phyloP scores from a whole-genome alignment of 2,329 filamentous ascomycete species.

The Thielaviopsis populi region DNA sequence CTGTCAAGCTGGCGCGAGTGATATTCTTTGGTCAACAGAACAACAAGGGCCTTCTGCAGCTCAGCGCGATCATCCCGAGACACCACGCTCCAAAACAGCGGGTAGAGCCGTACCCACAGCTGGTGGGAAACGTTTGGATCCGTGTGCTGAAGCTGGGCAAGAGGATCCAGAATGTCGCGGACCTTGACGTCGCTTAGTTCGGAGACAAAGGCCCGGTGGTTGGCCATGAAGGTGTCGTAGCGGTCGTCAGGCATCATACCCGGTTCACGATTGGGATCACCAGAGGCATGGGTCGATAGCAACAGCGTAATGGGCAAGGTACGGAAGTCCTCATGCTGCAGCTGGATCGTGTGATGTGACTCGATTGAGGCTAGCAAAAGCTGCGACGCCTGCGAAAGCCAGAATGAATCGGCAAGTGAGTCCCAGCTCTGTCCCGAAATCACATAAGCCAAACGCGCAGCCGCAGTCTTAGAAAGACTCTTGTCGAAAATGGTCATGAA shows the following conservation, averaged over 20 bases:
- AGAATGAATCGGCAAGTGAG: constrained; percentile 84
- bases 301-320: constrained; percentile 59
- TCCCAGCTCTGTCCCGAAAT: constrained; percentile 94
- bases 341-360: constrained; percentile 59
- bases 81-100: constrained; percentile 82
- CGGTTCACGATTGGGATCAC: constrained; percentile 37
- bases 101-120: constrained; percentile 83
- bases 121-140: constrained; percentile 70
- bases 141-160: constrained; percentile 82
- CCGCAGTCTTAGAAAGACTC: constrained; percentile 83
- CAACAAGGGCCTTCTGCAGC: constrained; percentile 80
- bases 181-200: constrained; percentile 77
- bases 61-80: constrained; percentile 78
- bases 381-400: constrained; percentile 90
- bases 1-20: constrained; percentile 89
- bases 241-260: constrained; percentile 66
- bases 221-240: constrained; percentile 62
- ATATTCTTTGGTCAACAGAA: constrained; percentile 84
- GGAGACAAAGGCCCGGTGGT: constrained; percentile 67
- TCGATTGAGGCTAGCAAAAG: constrained; percentile 84
- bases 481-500: constrained; percentile 96
- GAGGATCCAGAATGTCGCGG: constrained; percentile 75
- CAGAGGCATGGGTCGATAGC: constrained; percentile 58
- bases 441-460: constrained; percentile 75
- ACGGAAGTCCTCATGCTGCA: constrained; percentile 74